Base-by-base conservation (phyloP, 345 rosid species). In the Lepidium sativum region DNA sequence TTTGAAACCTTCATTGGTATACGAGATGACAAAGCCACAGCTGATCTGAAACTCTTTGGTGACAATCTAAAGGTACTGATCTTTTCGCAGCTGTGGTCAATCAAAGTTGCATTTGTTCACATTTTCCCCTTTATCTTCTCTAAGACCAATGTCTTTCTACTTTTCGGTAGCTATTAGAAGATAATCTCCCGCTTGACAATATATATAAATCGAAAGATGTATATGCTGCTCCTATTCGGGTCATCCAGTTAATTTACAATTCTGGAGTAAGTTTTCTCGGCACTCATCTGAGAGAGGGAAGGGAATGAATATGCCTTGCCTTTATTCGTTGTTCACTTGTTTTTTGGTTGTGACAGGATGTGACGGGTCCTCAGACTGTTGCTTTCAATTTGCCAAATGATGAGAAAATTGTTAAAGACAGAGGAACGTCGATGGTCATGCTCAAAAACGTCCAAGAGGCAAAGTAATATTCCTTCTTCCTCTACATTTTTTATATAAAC, bases 381-480 rank as follows among this genome's bases (percentile, higher is more conserved):
- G 98, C 98, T 75, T 92, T 82, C 74, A 92, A 89, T 69, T 79
- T 92, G 55, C 98, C 98, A 61, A 92, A 92, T 54, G 98, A 92
- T 76, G 97, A 92, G 77, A 88, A 80, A 37, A 86, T 83, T 35
- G 97, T 89, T 23, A 87, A 87, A 70, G 97, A 87, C 54, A 84
- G 88, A 58, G 98, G 98, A 80, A 86, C 97, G 54, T 86, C 98
- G 44, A 89, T 92, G 97, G 96, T 89, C 72, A 92, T 92, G 80
- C 89, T 92, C 61, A 92, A 89, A 77, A 92, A 89, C 77, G 79
- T 89, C 67, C 81, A 83, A 35, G 96, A 89, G 62, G 97, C 89
- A 41, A 92, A 92, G 98, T 92, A 86, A 3, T 34, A 23, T 69
- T 29, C 45, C 45, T 76, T 55, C 55, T 48, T 66, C 45, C 70